Percentiles rank a stretch among this genome's conserved stretches.
phyloP scores from a whole-genome alignment of 495 filamentous ascomycete genomes.

The Hypoxylon lienhwacheense region DNA sequence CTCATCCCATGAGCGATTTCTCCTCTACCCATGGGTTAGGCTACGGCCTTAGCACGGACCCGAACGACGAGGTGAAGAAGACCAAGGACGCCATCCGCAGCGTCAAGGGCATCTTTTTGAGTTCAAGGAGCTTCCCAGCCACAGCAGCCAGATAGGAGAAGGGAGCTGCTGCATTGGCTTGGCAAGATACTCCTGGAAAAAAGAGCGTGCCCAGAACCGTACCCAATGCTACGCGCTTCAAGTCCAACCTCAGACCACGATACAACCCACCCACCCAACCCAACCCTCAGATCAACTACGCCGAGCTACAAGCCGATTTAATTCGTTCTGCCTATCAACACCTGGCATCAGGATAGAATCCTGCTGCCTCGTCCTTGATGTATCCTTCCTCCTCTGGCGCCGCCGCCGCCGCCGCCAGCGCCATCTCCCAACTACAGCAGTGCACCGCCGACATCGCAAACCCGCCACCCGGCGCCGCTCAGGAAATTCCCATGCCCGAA shows the following conservation, averaged over 20 bases:
- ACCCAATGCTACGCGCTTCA: too few species aligned
- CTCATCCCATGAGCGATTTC: slow-evolving; percentile 37
- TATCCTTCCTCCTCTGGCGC: not conserved
- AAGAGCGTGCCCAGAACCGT: too few species aligned
- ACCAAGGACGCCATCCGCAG: slow-evolving; percentile 83
- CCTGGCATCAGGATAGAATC: not conserved
- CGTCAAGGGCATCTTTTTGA: slow-evolving; percentile 91
- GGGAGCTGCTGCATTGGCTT: not conserved
- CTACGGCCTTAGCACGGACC: slow-evolving; percentile 54
- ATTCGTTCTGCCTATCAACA: not conserved
- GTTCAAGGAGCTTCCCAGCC: slow-evolving; percentile 65
- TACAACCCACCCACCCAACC: too few species aligned
- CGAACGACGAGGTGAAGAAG: slow-evolving; percentile 73
- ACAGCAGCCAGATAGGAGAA: slow-evolving; percentile 32
- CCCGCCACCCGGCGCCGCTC: too few species aligned
- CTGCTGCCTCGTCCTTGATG: not conserved
- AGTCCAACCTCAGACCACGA: too few species aligned
- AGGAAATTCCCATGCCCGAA: too few species aligned
- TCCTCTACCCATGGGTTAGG: slow-evolving; percentile 41
- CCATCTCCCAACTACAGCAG: not conserved
- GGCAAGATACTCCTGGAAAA: too few species aligned
- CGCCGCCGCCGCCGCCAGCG: not conserved
- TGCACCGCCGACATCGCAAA: too few species aligned
- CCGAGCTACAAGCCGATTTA: not conserved
- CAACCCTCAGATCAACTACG: not conserved